A percentile compares a stretch with the other conserved stretches of the same genome.
phyloP scores from a whole-genome alignment of 2,329 filamentous ascomycete species.

The Fusarium lyarnte region DNA sequence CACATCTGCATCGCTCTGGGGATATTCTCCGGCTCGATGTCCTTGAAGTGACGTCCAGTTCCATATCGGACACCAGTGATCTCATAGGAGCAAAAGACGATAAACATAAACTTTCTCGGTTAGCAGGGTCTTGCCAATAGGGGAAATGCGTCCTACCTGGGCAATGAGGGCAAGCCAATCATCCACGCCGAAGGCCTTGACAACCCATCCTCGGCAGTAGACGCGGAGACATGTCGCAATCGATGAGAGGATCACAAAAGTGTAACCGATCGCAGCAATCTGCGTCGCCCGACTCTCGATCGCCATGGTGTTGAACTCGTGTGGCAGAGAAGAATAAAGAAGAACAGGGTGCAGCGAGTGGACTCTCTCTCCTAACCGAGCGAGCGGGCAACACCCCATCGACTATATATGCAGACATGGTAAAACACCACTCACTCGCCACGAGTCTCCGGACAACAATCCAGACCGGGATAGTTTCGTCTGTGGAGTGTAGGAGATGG shows the following conservation, averaged over 20 bases:
- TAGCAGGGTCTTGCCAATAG: not conserved
- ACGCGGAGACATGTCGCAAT: constrained; percentile 44
- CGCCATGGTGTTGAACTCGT: not conserved
- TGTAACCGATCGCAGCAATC: constrained; percentile 40
- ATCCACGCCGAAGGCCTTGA: constrained; percentile 46
- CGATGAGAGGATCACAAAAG: constrained; percentile 49
- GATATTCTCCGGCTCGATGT: constrained; percentile 8
- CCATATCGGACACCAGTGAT: constrained; percentile 10
- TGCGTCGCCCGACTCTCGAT: constrained; percentile 21
- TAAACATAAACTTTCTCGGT: constrained; percentile 12
- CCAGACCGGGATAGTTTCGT: constrained; percentile 7
- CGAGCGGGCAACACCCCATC: not conserved
- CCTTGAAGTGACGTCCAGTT: constrained; percentile 8
- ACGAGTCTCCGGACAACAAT: not conserved
- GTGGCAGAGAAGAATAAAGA: not conserved
- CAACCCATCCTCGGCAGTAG: constrained; percentile 47
- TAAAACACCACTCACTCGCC: not conserved
- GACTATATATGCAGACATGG: constrained; percentile 11
- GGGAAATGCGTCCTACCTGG: constrained; percentile 39
- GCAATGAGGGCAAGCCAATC: constrained; percentile 48
- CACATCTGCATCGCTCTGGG: constrained; percentile 48
- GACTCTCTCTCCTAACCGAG: not conserved
- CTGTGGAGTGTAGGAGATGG: not conserved
- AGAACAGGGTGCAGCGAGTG: not conserved
- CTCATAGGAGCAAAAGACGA: constrained; percentile 1